Evolutionary conservation across 495 filamentous ascomycete genomes (phyloP), one percentile per base, ranked within the genome.

Genomic region (Thermochaetoides thermophila): DNA sequence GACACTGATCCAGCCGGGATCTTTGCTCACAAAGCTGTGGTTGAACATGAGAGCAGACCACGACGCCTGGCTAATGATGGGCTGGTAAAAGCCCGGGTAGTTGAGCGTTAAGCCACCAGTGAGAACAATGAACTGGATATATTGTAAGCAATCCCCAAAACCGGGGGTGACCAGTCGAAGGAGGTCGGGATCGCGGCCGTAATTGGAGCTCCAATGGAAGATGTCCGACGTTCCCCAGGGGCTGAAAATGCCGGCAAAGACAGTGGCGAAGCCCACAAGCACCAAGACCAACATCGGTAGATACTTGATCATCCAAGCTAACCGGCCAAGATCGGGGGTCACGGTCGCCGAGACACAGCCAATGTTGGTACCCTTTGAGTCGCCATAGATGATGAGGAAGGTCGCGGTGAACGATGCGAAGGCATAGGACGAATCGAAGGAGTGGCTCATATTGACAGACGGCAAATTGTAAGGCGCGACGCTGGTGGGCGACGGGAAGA

Each of bases 41-140:
- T 94, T 94, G 62, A 96, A 94, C 69, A 97, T 82, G 32, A 97
- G 66, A 1, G 68, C 48, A 5, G 86, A 84, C 89, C 89, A 97
- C 24, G 79, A 75, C 7, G 68, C 78, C 48, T 83, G 79, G 42
- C 83, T 89, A 29, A 89, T 71, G 10, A 80, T 80, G 10, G 89
- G 89, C 48, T 95, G 89, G 50, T 81, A 96, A 46, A 80, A 97
- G 0, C 89, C 89, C 0, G 89, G 89, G 50, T 96, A 97, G 37
- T 79, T 74, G 42, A 97, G 56, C 15, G 78, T 82, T 26, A 97
- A 58, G 25, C 77, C 73, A 1, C 91, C 91, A 0, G 86, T 84
- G 21, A 97, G 65, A 13, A 86, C 80, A 30, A 86, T 68, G 42
- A 91, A 96, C 48, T 97, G 89, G 19, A 97, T 78, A 50, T 96